Base-by-base conservation (phyloP, 495 filamentous ascomycete species). In the Talaromyces adpressus region DNA sequence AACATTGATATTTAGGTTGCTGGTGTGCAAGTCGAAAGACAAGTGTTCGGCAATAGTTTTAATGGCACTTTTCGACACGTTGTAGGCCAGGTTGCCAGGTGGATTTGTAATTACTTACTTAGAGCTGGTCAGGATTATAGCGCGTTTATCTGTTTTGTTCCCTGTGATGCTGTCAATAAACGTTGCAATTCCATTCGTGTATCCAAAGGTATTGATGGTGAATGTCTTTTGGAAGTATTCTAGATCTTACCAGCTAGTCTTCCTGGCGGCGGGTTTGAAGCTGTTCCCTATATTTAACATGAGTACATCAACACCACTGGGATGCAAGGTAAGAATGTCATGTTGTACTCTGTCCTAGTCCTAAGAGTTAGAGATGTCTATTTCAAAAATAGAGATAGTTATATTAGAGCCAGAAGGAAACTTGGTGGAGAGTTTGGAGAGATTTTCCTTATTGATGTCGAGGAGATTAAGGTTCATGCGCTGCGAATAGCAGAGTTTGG, bases 31-130 rank as follows among this genome's bases (percentile, higher is more conserved):
- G 68, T 91, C 89, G 68, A 79, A 89, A 22, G 81, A 79, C n/a
- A 94, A 79, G 65, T 89, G 86, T 69, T 94, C 91, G 3, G 90
- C 80, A 3, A 93, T 70, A 3, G 79, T 79, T 75, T 91, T 91
- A 58, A 92, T 81, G 5, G 90, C 90, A 0, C 86, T 78, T 69
- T 94, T 93, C 68, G 83, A 86, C 0, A 89, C 87, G 70, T 93
- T 93, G 72, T 94, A 94, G 0, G 89, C 90, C 0, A 88, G 84
- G 68, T 89, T 91, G 5, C 88, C 86, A 0, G 90, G 91, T 0
- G 90, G 90, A 69, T 93, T 94, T 1, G 91, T 92, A 69, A 94
- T 94, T 36, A 90, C 91, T 68, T 93, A 90, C 70, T 89, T 91
- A 5, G 82, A 85, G 56, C 90, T 89, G 0, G 89, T 92, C 57